A percentile compares a stretch with the other conserved stretches of the same genome.
These are phyloP conservation scores for Aspergillus bridgeri DNA, from an alignment of 495 filamentous ascomycete species.

Conservation along the genomic window DNA sequence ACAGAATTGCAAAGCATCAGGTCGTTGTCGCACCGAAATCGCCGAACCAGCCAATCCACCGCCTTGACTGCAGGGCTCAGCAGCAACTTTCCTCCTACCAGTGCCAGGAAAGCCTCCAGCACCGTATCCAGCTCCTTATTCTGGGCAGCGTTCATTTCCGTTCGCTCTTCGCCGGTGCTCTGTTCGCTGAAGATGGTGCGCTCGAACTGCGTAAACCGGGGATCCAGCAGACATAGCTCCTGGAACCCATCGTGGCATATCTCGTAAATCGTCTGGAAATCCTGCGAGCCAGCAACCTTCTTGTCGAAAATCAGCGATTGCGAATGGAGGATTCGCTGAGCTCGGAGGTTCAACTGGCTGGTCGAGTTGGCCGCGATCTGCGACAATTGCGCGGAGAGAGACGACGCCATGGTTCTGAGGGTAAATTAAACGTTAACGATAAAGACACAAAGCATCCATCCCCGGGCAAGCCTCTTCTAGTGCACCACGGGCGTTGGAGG, in stretches of 20 bases:
- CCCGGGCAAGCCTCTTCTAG: constrained; percentile 11
- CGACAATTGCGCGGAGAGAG: constrained; percentile 75
- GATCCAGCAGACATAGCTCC: constrained; percentile 83
- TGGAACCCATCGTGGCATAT: constrained; percentile 84
- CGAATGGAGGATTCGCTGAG: constrained; percentile 81
- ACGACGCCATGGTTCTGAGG: constrained; percentile 62
- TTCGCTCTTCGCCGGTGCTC: constrained; percentile 82
- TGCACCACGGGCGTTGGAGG: not conserved
- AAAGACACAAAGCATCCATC: constrained; percentile 21
- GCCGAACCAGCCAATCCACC: constrained; percentile 88
- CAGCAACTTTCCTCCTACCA: constrained; percentile 70
- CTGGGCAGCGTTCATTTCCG: constrained; percentile 73
- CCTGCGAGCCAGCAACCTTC: constrained; percentile 75
- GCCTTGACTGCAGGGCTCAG: constrained; percentile 84
- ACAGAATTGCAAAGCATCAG: not conserved
- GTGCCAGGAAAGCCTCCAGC: constrained; percentile 74
- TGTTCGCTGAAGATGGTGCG: constrained; percentile 82
- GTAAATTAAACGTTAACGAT: constrained; percentile 15
- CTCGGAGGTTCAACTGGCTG: constrained; percentile 80
- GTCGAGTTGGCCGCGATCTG: constrained; percentile 74
- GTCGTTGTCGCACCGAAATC: constrained; percentile 67
- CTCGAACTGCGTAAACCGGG: constrained; percentile 65
- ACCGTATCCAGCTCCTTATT: constrained; percentile 76
- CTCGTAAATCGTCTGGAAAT: constrained; percentile 81
- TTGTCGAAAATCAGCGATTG: constrained; percentile 90